phyloP scores from a whole-genome alignment of 2,329 filamentous ascomycete species.

The Penicillium concentricum region DNA sequence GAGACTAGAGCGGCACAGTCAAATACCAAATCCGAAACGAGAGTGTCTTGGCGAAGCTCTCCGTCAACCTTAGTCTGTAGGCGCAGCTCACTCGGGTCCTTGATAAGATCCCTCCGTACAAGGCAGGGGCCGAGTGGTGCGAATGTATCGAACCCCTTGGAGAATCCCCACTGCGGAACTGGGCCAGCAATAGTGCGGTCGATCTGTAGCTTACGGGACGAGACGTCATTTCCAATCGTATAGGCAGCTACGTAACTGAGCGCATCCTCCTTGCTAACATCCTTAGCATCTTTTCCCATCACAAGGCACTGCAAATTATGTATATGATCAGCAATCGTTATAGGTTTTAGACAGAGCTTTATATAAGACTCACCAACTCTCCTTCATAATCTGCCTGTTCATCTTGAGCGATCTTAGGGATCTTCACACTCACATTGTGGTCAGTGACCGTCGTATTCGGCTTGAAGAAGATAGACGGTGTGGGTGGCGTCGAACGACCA shows the following conservation, averaged over 20 bases:
- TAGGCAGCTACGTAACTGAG: slow-evolving; percentile 55
- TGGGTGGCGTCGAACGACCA: slow-evolving; percentile 52
- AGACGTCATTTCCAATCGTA: slow-evolving; percentile 56
- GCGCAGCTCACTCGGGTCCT: slow-evolving; percentile 2
- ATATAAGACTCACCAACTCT: slow-evolving; percentile 62
- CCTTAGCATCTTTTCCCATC: slow-evolving; percentile 53
- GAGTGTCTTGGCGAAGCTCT: slow-evolving; percentile 11
- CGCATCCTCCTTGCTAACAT: slow-evolving; percentile 48
- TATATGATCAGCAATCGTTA: not conserved
- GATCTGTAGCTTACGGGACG: slow-evolving; percentile 53
- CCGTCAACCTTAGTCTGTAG: slow-evolving; percentile 11
- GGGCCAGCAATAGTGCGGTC: slow-evolving; percentile 50
- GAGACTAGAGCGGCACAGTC: slow-evolving; percentile 38
- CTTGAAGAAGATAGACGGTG: slow-evolving; percentile 70
- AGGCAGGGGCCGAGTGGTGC: slow-evolving; percentile 51
- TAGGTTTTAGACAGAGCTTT: slow-evolving; percentile 28
- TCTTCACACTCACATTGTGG: slow-evolving; percentile 60
- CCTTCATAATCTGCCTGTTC: slow-evolving; percentile 69
- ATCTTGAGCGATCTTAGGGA: slow-evolving; percentile 63
- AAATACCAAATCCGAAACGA: slow-evolving; percentile 50
- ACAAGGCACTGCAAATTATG: slow-evolving; percentile 43
- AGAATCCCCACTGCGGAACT: slow-evolving; percentile 59
- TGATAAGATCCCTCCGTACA: not conserved
- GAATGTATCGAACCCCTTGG: slow-evolving; percentile 58
- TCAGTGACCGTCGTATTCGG: slow-evolving; percentile 62